Evolutionary conservation across 2,329 filamentous ascomycete genomes (phyloP), one percentile per base, ranked within the genome.

Genomic region (Alternaria burnsii): DNA sequence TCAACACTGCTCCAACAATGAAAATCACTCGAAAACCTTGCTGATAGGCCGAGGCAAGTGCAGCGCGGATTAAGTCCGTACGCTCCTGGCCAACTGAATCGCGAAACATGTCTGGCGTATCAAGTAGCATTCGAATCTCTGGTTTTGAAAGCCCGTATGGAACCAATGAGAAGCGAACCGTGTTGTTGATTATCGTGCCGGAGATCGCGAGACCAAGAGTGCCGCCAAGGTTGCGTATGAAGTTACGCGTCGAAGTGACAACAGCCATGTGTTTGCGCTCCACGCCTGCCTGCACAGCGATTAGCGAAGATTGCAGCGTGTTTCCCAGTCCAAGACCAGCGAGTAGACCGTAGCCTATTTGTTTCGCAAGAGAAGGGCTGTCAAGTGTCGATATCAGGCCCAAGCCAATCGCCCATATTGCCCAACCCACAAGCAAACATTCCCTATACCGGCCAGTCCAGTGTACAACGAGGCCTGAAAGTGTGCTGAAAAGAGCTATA

Each of bases 241-340:
- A 89, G 65, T 90, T 90, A 1, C 88, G 82, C 54, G 85, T 83
- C 2, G 85, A 86, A 32, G 88, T 89, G 14, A 89, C 84, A 1
- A 90, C 84, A 0, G 88, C 88, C 42, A 88, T 82, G 42, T 89
- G 83, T 0, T 83, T 78, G 65, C 86, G 87, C 3, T 81, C 79
- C 14, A 69, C 66, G 10, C 72, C 70, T 0, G 86, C 85, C 70
- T 88, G 87, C 16, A 86, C 75, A 1, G 87, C 87, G 5, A 89
- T 82, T 0, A 89, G 78, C 0, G 83, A 83, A 4, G 84, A 83
- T 57, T 86, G 84, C 59, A 85, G 83, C 3, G 80, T 81, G 59
- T 81, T 82, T 1, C 88, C 88, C 0, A 87, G 78, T 2, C 69
- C 70, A 28, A 72, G 50, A 11, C 72, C 72, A 2, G 62, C 62